Evolutionary conservation across 495 filamentous ascomycete species (phyloP).

Genomic region (Aeminium ludgeri): DNA sequence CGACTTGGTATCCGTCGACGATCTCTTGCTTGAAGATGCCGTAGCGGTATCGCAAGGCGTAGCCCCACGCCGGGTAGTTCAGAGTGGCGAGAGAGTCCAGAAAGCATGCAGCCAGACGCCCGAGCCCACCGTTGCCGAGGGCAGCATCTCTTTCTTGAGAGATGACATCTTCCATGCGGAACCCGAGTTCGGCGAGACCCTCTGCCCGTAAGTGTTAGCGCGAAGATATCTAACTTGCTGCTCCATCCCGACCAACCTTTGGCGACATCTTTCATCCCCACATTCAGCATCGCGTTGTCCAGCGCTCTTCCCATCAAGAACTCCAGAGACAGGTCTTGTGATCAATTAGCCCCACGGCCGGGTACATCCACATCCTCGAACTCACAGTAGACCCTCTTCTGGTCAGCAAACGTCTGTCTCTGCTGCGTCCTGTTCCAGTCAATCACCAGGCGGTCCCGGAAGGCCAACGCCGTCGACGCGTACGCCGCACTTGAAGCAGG

Average conservation of each 20-base stretch:
- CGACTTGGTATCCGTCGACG: slow-evolving; percentile 89
- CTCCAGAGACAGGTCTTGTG: slow-evolving; percentile 80
- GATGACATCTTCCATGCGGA: slow-evolving; percentile 93
- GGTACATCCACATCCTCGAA: no score
- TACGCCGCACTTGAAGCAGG: slow-evolving; percentile 65
- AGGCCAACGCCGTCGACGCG: slow-evolving; percentile 72
- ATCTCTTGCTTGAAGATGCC: slow-evolving; percentile 99
- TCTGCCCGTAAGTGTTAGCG: slow-evolving; percentile 27
- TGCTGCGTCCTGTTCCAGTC: slow-evolving; percentile 98
- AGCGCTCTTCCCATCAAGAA: slow-evolving; percentile 92
- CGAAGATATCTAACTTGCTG: neutral
- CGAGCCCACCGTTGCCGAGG: slow-evolving; percentile 87
- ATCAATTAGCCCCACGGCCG: no score
- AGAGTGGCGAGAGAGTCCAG: slow-evolving; percentile 87
- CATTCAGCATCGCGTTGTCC: slow-evolving; percentile 97
- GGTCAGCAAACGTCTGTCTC: slow-evolving; percentile 73
- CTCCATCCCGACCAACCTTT: slow-evolving; percentile 27
- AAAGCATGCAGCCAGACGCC: slow-evolving; percentile 89
- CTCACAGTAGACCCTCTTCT: slow-evolving; percentile 75
- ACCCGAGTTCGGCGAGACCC: slow-evolving; percentile 75
- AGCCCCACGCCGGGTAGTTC: slow-evolving; percentile 94
- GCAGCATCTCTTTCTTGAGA: slow-evolving; percentile 91
- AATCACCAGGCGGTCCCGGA: slow-evolving; percentile 81
- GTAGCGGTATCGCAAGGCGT: slow-evolving; percentile 86
- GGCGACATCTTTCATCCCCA: slow-evolving; percentile 71